A percentile compares a stretch with the other conserved stretches of the same genome.
Evolutionary conservation across 2,329 filamentous ascomycete species (phyloP).

Genomic region (Periglandula ipomoeae): DNA sequence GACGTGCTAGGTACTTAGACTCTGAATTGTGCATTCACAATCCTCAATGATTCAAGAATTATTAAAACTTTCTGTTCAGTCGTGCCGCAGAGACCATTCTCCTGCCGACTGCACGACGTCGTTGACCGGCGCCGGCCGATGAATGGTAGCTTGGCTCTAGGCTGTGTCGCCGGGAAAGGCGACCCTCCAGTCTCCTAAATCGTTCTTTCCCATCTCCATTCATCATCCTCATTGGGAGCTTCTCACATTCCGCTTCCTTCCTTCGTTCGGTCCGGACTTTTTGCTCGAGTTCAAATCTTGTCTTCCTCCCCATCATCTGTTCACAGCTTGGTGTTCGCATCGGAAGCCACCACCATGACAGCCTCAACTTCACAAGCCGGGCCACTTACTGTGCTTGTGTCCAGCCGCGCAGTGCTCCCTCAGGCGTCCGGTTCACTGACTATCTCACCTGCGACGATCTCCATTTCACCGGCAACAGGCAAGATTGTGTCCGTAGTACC

Average conservation of each 20-base stretch:
- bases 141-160: background rate
- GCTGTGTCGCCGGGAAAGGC: no score
- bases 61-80: background rate
- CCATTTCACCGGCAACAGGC: conserved; percentile 67
- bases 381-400: conserved; percentile 65
- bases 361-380: conserved; percentile 19
- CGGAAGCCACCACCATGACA: conserved; percentile 18
- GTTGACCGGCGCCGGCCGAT: conserved; percentile 2
- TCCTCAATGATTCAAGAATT: no score
- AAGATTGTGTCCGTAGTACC: conserved; percentile 74
- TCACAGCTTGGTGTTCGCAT: no score
- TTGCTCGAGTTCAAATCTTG: no score
- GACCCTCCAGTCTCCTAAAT: no score
- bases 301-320: no score
- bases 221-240: no score
- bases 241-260: no score
- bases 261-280: no score
- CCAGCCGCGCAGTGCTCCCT: conserved; percentile 72
- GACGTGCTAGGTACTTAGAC: no score
- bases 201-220: background rate
- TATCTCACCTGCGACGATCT: conserved; percentile 74
- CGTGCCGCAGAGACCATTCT: background rate
- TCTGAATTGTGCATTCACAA: no score
- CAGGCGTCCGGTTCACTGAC: conserved; percentile 51
- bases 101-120: background rate